These are phyloP conservation scores for Tephrocybe sp. DNA, from an alignment of 768 basidiomycete species.

Conservation along the genomic window DNA sequence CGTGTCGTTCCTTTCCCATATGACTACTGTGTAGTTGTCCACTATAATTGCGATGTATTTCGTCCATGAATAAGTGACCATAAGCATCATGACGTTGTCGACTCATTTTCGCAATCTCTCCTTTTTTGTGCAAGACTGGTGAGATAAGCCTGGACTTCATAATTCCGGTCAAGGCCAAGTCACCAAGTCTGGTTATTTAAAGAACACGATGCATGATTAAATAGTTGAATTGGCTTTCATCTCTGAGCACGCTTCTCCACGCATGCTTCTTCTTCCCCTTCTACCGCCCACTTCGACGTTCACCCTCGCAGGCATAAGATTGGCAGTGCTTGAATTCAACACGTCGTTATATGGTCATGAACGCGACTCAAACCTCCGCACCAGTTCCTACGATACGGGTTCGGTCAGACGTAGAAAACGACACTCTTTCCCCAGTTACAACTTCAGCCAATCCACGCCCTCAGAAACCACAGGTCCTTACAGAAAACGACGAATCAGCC, in stretches of 20 bases:
- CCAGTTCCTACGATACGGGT: slow-evolving; percentile 5
- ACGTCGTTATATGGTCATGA: slow-evolving; percentile 1
- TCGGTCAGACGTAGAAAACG: neutral
- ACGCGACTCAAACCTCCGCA: slow-evolving; percentile 1
- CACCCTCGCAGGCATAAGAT: slow-evolving; percentile 3
- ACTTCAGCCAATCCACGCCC: slow-evolving; percentile 8
- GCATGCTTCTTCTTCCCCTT: slow-evolving; percentile 8
- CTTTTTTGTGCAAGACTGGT: too few species aligned
- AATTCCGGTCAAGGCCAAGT: too few species aligned
- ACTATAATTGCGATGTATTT: too few species aligned
- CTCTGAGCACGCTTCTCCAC: slow-evolving; percentile 3
- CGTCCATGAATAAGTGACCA: too few species aligned
- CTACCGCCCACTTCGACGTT: slow-evolving; percentile 2
- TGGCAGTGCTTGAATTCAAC: slow-evolving; percentile 5
- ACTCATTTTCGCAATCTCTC: too few species aligned
- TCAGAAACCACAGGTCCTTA: slow-evolving; percentile 8
- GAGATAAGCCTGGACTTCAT: too few species aligned
- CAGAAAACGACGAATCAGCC: slow-evolving; percentile 45
- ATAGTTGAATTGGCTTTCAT: neutral
- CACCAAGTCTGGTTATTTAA: too few species aligned
- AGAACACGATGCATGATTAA: too few species aligned
- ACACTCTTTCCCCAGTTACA: neutral
- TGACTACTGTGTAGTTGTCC: neutral
- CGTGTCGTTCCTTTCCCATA: neutral
- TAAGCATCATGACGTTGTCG: too few species aligned